Base-by-base conservation (phyloP, 345 rosid species). In the Noccaea caerulescens region DNA sequence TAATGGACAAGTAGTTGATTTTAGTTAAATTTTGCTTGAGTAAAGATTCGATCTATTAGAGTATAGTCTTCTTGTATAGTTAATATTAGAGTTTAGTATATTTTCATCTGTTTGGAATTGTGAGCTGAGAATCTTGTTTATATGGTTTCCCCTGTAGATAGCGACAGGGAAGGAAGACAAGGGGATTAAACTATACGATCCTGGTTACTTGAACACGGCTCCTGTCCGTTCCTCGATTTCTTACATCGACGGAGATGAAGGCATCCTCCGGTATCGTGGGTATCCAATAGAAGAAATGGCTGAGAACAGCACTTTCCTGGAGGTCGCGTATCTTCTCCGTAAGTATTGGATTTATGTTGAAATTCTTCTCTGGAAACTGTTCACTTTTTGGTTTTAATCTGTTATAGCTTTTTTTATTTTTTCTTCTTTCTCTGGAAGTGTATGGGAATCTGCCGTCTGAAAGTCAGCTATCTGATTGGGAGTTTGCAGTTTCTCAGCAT, bases 161-260 rank as follows among this genome's bases (percentile, higher is more conserved):
- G 63, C 84, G 0, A 77, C 84, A 0, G 95, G 96, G 51, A 85
- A 86, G 68, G 69, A 81, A 30, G 98, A 91, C 75, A 91, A 86
- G 73, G 97, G 98, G 3, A 60, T 93, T 67, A 91, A 93, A 47
- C 58, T 91, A 12, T 91, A 94, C 56, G 99, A 94, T 52, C 98
- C 98, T 1, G 99, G 99, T 30, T 94, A 91, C 66, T 79, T 89
- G 72, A 94, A 94, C 75, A 94, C 97, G 0, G 98, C 99, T 56
- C 99, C 98, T 1, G 98, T 91, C 25, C 82, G 83, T 13, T 94
- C 96, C 0, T 79, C 93, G 8, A 88, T 94, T 65, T 89, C 91
- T 57, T 94, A 91, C 63, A 91, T 94, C 10, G 98, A 94, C 73
- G 99, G 97, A 4, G 99, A 94, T 76, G 96, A 88, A 78, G 98